Percentiles rank a stretch among this genome's conserved stretches.
Evolutionary conservation across 306 rosid genomes (phyloP).

Genomic region (Vigna nakashimae): DNA sequence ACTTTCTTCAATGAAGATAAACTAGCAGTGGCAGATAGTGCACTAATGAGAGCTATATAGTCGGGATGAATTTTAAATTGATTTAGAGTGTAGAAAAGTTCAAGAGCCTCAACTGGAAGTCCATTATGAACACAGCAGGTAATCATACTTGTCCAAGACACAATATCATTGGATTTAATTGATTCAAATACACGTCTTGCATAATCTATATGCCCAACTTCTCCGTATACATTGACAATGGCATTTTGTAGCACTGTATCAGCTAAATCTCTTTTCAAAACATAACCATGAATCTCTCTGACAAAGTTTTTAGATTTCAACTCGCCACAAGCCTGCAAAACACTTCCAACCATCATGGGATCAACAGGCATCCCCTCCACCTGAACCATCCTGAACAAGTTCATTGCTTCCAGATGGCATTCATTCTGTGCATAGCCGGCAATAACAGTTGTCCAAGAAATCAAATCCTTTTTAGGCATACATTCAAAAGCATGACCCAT

Average conservation of each 20-base stretch:
- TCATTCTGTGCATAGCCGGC: too few relatives aligned
- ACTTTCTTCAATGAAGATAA: too few relatives aligned
- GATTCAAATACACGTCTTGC: conserved; percentile 58
- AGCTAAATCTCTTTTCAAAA: conserved; percentile 57
- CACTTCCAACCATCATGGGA: conserved; percentile 74
- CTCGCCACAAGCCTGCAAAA: conserved; percentile 61
- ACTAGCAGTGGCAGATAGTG: too few relatives aligned
- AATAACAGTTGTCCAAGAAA: too few relatives aligned
- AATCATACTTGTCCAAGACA: conserved; percentile 23
- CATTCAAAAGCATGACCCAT: too few relatives aligned
- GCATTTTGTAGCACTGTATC: conserved; percentile 69
- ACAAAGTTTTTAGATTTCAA: conserved; percentile 52
- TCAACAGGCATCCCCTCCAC: conserved; percentile 54
- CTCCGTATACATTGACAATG: conserved; percentile 64
- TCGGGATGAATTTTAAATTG: too few relatives aligned
- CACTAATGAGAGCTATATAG: too few relatives aligned
- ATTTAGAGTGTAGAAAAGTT: too few relatives aligned
- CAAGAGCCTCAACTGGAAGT: too few relatives aligned
- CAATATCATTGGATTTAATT: conserved; percentile 65
- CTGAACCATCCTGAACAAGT: conserved; percentile 53
- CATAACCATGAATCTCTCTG: conserved; percentile 65
- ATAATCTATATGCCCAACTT: conserved; percentile 51
- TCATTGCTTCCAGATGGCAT: too few relatives aligned
- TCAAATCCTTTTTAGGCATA: too few relatives aligned
- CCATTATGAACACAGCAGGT: too few relatives aligned